Conservation (phyloP, 179 eudicot genomes). For the Vitellaria paradoxa region DNA sequence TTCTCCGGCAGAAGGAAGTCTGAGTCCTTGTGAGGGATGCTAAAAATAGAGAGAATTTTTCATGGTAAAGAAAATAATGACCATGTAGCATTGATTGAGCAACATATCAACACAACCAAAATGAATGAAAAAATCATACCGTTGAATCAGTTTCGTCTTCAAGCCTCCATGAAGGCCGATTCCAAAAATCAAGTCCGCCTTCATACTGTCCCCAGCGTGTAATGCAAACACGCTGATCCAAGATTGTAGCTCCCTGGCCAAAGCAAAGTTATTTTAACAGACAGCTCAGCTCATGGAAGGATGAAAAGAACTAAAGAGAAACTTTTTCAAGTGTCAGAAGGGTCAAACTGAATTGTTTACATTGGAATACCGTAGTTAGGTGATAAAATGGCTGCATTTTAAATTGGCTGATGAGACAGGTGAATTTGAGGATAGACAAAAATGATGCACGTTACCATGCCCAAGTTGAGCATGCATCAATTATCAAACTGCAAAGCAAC, state of each 20-base stretch:
- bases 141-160: constrained; percentile 28
- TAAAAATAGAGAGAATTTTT: no score
- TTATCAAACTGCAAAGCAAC: background rate
- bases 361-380: background rate
- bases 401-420: background rate
- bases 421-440: background rate
- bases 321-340: no score
- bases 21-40: background rate
- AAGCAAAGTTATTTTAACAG: no score
- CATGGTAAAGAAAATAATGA: no score
- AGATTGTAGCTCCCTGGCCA: constrained; percentile 74
- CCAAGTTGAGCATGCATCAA: background rate
- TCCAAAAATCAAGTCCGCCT: constrained; percentile 57
- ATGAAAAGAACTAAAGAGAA: background rate
- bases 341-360: background rate
- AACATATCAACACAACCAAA: constrained; percentile 21
- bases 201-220: constrained; percentile 57
- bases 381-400: background rate
- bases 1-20: constrained; percentile 62
- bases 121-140: constrained; percentile 29
- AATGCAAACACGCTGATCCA: constrained; percentile 58
- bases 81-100: constrained; percentile 8
- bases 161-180: constrained; percentile 34
- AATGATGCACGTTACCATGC: background rate
- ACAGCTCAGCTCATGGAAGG: background rate